phyloP scores from a whole-genome alignment of 805 yeast genomes.

The Metschnikowia gelsemii region DNA sequence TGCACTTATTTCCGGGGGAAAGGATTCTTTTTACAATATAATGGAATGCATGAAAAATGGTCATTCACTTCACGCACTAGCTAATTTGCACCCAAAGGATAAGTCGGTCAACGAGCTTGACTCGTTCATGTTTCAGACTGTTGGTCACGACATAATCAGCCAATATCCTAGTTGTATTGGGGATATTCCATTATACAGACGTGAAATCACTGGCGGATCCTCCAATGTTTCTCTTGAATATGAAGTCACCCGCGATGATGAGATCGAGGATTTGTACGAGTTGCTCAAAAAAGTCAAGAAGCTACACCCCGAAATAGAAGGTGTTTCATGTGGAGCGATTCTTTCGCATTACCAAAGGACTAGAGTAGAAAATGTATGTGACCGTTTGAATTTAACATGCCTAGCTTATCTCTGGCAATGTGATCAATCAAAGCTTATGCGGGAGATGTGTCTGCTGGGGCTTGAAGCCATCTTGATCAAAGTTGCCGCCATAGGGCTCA shows the following conservation, averaged over 20 bases:
- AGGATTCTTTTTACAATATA: conserved; percentile 89
- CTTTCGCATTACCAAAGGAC: conserved; percentile 93
- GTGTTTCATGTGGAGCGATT: conserved; percentile 94
- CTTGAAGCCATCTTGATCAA: conserved; percentile 84
- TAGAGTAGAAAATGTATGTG: conserved; percentile 89
- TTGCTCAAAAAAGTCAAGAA: conserved; percentile 50
- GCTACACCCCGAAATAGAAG: conserved; percentile 71
- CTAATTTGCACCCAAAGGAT: conserved; percentile 70
- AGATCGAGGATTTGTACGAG: conserved; percentile 75
- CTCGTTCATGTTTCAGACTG: conserved; percentile 97
- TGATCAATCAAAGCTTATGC: conserved; percentile 73
- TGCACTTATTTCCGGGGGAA: conserved; percentile 93
- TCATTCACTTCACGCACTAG: conserved; percentile 83
- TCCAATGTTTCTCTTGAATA: conserved; percentile 70
- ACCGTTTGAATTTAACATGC: conserved; percentile 62
- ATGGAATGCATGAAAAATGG: conserved; percentile 82
- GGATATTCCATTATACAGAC: conserved; percentile 70
- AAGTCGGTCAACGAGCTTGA: conserved; percentile 62
- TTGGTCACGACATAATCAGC: conserved; percentile 79
- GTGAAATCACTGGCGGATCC: conserved; percentile 60
- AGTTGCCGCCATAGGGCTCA: conserved; percentile 90
- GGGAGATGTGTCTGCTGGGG: conserved; percentile 68
- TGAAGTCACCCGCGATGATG: conserved; percentile 66
- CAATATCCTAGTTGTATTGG: conserved; percentile 65
- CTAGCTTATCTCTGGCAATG: conserved; percentile 90